Conservation (phyloP, 768 basidiomycete species). For the Auricularia sp. region DNA sequence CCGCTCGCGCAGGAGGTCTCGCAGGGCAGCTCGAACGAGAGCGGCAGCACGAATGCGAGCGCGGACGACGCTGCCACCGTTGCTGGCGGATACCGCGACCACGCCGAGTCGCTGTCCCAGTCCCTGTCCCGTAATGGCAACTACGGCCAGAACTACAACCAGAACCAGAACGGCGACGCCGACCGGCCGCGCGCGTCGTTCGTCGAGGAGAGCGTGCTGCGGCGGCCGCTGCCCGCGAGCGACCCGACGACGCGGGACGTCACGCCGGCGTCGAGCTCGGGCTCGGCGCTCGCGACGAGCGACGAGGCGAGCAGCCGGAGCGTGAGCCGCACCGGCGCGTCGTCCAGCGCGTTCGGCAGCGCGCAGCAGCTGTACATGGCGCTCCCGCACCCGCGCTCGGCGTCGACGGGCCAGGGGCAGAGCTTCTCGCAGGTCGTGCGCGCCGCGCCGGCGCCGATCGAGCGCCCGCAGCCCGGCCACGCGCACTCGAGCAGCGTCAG, state of each 20-base stretch:
- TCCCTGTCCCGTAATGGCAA: too few relatives aligned
- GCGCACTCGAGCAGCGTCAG: background rate
- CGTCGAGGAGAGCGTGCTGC: background rate
- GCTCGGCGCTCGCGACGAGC: background rate
- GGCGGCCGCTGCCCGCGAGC: background rate
- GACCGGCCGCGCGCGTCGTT: too few relatives aligned
- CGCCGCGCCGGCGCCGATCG: background rate
- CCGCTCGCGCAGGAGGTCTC: constrained; percentile 1
- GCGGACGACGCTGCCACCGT: background rate
- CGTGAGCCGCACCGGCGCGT: too few relatives aligned
- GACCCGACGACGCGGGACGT: background rate
- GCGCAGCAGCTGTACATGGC: background rate
- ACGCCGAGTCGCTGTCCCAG: too few relatives aligned
- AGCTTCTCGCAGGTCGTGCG: background rate
- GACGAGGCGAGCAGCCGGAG: background rate
- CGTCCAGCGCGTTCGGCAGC: background rate
- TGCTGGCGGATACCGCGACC: background rate
- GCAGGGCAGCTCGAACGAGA: background rate
- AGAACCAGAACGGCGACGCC: too few relatives aligned
- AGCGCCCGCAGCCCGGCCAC: background rate
- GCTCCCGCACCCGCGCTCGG: background rate
- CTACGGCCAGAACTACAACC: too few relatives aligned
- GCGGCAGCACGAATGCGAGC: background rate
- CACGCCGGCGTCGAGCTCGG: background rate
- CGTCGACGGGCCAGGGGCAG: background rate